Conservation (phyloP, 257 asterid species). For the Solanum piurae region DNA sequence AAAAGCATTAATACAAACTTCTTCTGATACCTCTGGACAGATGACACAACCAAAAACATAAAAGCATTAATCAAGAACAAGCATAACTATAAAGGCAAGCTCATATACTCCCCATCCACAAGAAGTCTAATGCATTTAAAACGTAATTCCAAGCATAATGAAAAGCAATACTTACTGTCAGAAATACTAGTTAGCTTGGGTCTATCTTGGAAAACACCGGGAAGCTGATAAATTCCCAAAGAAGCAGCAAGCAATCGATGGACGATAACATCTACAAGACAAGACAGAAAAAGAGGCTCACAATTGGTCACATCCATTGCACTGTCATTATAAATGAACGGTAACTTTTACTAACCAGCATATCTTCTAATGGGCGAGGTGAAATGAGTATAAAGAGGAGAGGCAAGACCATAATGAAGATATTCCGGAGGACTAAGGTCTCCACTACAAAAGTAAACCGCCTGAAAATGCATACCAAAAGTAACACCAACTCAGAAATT, state of each 20-base stretch:
- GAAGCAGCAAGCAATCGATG: slow-evolving; percentile 97
- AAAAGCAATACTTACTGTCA: slow-evolving; percentile 56
- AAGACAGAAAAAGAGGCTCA: slow-evolving; percentile 5
- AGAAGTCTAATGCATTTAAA: neutral
- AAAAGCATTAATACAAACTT: neutral
- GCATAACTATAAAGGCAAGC: neutral
- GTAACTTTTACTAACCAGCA: slow-evolving; percentile 46
- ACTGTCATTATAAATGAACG: slow-evolving; percentile 4
- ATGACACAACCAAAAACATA: neutral
- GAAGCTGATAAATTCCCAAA: slow-evolving; percentile 81
- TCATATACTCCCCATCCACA: neutral
- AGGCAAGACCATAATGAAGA: slow-evolving; percentile 88
- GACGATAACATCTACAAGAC: slow-evolving; percentile 68
- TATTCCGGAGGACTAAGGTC: slow-evolving; percentile 91
- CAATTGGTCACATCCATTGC: neutral
- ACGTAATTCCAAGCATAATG: neutral
- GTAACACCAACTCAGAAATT: neutral
- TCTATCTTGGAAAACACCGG: slow-evolving; percentile 66
- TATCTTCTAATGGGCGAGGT: slow-evolving; percentile 98
- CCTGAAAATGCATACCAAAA: slow-evolving; percentile 35
- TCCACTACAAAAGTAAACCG: slow-evolving; percentile 95
- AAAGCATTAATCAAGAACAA: neutral
- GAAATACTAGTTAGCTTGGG: slow-evolving; percentile 65
- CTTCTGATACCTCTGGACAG: neutral
- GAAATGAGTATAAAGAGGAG: slow-evolving; percentile 91